phyloP scores from a whole-genome alignment of 257 asterid species.

The Salvia rosmarinus region DNA sequence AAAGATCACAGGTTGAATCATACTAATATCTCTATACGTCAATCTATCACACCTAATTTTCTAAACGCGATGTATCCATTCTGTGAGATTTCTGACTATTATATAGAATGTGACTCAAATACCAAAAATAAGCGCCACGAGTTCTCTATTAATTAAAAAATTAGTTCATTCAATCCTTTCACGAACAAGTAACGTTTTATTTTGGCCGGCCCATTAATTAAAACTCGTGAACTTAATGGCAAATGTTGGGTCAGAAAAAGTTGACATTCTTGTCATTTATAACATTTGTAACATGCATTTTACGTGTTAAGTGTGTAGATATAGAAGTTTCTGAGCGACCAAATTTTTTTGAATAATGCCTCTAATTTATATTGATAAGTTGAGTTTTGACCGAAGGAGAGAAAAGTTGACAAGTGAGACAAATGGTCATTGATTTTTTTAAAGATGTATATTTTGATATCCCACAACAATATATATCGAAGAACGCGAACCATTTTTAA shows the following conservation, averaged over 20 bases:
- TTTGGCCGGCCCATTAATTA: background rate
- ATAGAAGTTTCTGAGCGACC: background rate
- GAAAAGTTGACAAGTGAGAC: background rate
- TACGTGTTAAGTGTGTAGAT: background rate
- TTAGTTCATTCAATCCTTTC: background rate
- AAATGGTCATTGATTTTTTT: background rate
- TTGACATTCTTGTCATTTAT: background rate
- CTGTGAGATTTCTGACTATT: too few species aligned
- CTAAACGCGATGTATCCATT: too few species aligned
- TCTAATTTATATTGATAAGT: background rate
- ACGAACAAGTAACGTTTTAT: background rate
- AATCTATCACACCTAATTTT: too few species aligned
- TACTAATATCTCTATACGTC: too few species aligned
- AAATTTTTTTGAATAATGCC: too few species aligned
- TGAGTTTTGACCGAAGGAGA: background rate
- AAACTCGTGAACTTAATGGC: background rate
- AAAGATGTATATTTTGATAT: too few species aligned
- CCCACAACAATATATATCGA: too few species aligned
- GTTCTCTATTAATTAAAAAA: too few species aligned
- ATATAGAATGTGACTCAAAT: too few species aligned
- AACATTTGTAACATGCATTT: background rate
- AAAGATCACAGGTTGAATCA: too few species aligned
- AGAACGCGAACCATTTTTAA: too few species aligned
- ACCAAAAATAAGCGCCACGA: too few species aligned
- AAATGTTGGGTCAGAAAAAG: background rate